These are phyloP conservation scores for Boletellus ananiceps DNA, from an alignment of 768 basidiomycete species.

Conservation along the genomic window DNA sequence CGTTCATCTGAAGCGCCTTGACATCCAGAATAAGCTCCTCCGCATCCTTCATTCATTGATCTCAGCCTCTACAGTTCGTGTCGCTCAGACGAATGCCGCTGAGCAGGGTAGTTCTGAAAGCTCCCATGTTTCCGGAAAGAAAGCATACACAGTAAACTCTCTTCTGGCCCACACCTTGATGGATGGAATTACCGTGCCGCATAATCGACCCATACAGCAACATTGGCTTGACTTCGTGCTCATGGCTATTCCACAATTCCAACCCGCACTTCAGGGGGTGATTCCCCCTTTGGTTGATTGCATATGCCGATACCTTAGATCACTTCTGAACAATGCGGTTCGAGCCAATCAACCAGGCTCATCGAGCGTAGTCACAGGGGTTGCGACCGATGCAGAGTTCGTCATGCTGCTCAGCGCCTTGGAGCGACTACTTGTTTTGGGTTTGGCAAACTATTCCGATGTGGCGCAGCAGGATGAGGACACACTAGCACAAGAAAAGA, in stretches of 20 bases:
- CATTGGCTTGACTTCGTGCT: constrained; percentile 97
- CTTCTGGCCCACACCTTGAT: constrained; percentile 73
- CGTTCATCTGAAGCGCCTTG: constrained; percentile 64
- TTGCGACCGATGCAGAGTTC: constrained; percentile 74
- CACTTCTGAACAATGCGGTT: constrained; percentile 51
- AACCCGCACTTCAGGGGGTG: constrained; percentile 59
- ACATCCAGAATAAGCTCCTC: constrained; percentile 90
- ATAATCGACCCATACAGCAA: constrained; percentile 79
- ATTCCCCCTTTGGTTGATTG: constrained; percentile 77
- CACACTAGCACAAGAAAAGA: constrained; percentile 45
- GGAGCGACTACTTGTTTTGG: constrained; percentile 76
- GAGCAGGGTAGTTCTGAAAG: constrained; percentile 35
- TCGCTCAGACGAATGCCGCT: constrained; percentile 25
- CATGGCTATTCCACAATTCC: constrained; percentile 85
- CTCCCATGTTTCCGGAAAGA: constrained; percentile 26
- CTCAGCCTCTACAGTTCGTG: constrained; percentile 49
- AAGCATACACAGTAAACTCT: constrained; percentile 55
- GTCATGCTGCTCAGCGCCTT: constrained; percentile 79
- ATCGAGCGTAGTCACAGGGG: constrained; percentile 41
- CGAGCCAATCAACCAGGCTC: constrained; percentile 38
- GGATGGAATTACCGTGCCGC: constrained; percentile 66
- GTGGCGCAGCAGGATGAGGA: constrained; percentile 54
- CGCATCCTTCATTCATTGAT: constrained; percentile 87
- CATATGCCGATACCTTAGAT: constrained; percentile 64
- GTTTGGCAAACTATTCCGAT: constrained; percentile 57